Base-by-base conservation (phyloP, 1,284 basidiomycete genomes). In the Leccinum fallax region DNA sequence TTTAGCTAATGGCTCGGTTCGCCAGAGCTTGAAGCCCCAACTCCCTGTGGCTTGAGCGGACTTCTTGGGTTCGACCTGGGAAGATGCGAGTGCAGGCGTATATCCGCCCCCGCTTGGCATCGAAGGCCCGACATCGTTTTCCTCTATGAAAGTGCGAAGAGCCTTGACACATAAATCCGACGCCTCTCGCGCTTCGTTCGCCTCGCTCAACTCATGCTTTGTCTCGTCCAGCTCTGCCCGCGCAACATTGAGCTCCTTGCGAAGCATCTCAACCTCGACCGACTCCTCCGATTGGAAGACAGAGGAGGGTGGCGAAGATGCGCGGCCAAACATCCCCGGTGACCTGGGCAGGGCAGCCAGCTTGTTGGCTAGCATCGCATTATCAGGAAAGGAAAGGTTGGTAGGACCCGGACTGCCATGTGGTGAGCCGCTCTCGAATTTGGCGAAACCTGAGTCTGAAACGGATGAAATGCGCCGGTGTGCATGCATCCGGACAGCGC, bases 81-180 rank as follows among this genome's bases (percentile, higher is more conserved):
- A 76, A 64, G 63, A 60, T 61, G 62, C 52, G 24, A 55, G 11
- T 46, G 36, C 26, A 15, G 48, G 38, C 11, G 60, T 40, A 61
- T 65, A 58, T 63, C 63, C 65, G 62, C 62, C 65, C 32, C 63
- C 63, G 46, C 46, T 64, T 38, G 64, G 32, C 24, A 77, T 68
- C 10, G 73, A 63, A 10, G 68, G 63, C 4, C 84, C 85, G 46
- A 90, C 80, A 58, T 85, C 85, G 70, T 89, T 85, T 67, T 92
- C 87, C 24, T 88, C 86, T 67, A 97, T 95, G 72, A 94, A 97
- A 60, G 89, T 90, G 43, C 94, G 83, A 38, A 97, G 78, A 0
- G 91, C 92, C 60, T 85, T 86, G 63, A 92, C 87, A 71, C 93
- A 95, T 2, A 83, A 84, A 66, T 97, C 94, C n/a, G 89, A 92